These are phyloP conservation scores for Gymnopilus junonius DNA, from an alignment of 768 basidiomycete species.

Conservation along the genomic window DNA sequence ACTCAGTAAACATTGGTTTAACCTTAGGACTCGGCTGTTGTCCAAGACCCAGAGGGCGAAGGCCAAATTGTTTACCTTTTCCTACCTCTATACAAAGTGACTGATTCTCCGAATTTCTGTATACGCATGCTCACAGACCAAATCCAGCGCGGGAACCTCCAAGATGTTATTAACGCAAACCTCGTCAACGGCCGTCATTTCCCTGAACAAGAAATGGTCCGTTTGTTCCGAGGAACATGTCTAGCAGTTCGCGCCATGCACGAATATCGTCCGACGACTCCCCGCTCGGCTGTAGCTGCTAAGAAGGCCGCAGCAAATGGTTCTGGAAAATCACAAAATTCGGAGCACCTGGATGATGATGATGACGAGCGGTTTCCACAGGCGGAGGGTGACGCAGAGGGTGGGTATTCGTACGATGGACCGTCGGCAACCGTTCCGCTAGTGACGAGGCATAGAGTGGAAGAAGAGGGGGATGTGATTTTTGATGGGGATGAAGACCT, in stretches of 20 bases:
- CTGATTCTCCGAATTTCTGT: not conserved
- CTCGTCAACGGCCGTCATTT: constrained; percentile 82
- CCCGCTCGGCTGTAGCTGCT: constrained; percentile 36
- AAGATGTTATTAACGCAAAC: constrained; percentile 91
- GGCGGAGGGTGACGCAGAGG: constrained; percentile 75
- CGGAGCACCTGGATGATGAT: constrained; percentile 47
- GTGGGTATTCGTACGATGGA: constrained; percentile 72
- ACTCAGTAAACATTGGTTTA: not conserved
- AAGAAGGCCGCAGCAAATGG: constrained; percentile 21
- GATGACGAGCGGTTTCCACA: constrained; percentile 76
- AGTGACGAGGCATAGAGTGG: constrained; percentile 54
- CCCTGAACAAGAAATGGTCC: constrained; percentile 87
- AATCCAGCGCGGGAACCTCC: constrained; percentile 83
- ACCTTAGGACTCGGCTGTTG: constrained; percentile 85
- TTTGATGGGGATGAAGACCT: constrained; percentile 85
- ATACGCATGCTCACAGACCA: not conserved
- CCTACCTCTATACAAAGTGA: constrained; percentile 88
- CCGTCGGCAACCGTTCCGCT: constrained; percentile 57
- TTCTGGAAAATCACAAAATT: constrained; percentile 16
- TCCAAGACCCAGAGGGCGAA: constrained; percentile 91
- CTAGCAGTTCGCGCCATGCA: constrained; percentile 96
- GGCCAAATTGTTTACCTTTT: constrained; percentile 97
- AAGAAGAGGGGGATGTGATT: constrained; percentile 59
- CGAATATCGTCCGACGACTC: constrained; percentile 67
- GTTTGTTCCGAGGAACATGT: constrained; percentile 93